These are phyloP conservation scores for Penstemon newberryi DNA, from an alignment of 257 asterid genomes.

Conservation along the genomic window DNA sequence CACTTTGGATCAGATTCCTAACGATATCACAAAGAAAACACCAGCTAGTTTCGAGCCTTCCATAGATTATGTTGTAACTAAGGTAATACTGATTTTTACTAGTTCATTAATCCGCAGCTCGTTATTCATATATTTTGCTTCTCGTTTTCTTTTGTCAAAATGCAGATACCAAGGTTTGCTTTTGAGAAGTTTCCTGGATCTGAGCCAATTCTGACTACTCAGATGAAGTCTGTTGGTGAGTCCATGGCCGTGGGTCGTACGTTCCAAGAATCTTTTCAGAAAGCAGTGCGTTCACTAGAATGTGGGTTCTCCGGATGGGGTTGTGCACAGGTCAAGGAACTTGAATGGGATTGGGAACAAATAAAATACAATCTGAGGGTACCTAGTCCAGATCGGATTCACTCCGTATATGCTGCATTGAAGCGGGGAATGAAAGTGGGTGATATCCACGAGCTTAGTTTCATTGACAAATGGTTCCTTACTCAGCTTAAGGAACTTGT, in stretches of 20 bases:
- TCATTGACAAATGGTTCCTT: conserved; percentile 87
- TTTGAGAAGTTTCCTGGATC: conserved; percentile 99
- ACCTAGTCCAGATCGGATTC: conserved; percentile 88
- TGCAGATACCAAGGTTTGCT: conserved; percentile 92
- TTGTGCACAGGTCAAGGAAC: conserved; percentile 79
- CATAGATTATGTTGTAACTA: conserved; percentile 93
- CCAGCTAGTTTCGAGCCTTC: conserved; percentile 99
- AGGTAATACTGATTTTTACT: conserved; percentile 45
- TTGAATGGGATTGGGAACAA: conserved; percentile 84
- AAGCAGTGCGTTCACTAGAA: conserved; percentile 88
- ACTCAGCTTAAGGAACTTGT: conserved; percentile 89
- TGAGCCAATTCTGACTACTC: conserved; percentile 91
- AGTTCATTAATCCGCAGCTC: conserved; percentile 8
- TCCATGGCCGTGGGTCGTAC: conserved; percentile 99
- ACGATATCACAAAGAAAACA: conserved; percentile 93
- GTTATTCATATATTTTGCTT: not conserved
- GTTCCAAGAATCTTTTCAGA: conserved; percentile 97
- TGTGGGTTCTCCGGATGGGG: conserved; percentile 92
- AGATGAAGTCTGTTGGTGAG: conserved; percentile 98
- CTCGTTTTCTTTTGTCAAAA: conserved; percentile 17
- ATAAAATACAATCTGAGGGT: conserved; percentile 81
- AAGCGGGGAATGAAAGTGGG: conserved; percentile 93
- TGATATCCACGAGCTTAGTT: conserved; percentile 78
- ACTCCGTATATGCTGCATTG: conserved; percentile 92
- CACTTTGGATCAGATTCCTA: conserved; percentile 93